Evolutionary conservation across 345 rosid genomes (phyloP), one percentile per base, ranked within the genome.

Genomic region (Euclidium syriacum): DNA sequence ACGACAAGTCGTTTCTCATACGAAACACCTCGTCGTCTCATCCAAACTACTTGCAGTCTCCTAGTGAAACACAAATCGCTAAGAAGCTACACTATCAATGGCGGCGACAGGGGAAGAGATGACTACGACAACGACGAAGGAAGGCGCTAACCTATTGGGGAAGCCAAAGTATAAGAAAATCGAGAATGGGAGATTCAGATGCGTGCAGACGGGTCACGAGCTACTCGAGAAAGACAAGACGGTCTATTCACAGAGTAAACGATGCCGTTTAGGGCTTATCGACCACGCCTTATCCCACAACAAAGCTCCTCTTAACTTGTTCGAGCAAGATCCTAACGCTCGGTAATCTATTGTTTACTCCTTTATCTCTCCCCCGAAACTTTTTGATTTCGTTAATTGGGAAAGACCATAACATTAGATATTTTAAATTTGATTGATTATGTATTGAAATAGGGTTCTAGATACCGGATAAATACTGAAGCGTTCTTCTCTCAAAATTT

Each of bases 201-300:
- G 97, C 69, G 85, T 84, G 0, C 90, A 92, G 83, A 92, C 97
- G 1, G 97, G 97, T 10, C 98, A 92, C 61, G 96, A 89, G 81
- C 41, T 85, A 75, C 70, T 92, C 1, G 64, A 68, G 62, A 87
- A 81, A 75, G 98, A 92, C 82, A 87, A 79, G 65, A 79, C 74
- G 10, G 72, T 84, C 1, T 92, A 89, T 74, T 75, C 95, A 11
- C 77, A 70, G 56, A 85, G 91, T 60, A 92, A 89, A 66, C 86
- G 94, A 1, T 87, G 96, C 24, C 98, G 98, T 48, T 57, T 92
- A 60, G 98, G 95, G 27, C 96, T 92, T 71, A 78, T 92, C 68
- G 91, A 89, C 67, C 80, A 80, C 27, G 85, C 91, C 63, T 42
- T 92, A 52, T 65, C 86, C 52, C 79, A 69, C 73, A 80, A 63